Percentiles rank a stretch among this genome's conserved stretches.
These are phyloP conservation scores for Effrenium voratum DNA, from an alignment of 73 alveolate genomes.

Conservation along the genomic window DNA sequence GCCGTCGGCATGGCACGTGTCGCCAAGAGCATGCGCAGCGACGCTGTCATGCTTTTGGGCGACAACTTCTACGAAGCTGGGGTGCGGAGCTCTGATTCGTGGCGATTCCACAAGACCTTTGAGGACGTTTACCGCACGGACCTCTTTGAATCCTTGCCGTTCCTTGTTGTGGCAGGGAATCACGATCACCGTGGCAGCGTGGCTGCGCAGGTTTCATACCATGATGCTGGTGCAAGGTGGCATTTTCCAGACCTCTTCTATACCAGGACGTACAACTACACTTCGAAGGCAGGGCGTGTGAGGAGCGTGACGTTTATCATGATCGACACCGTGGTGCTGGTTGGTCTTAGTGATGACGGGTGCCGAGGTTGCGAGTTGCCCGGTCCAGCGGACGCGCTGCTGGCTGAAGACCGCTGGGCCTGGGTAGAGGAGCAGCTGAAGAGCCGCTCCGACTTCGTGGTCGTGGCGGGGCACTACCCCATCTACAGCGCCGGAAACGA, in stretches of 20 bases:
- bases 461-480: conserved; percentile 30
- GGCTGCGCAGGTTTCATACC: background rate
- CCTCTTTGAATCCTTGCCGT: background rate
- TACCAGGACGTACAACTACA: background rate
- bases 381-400: background rate
- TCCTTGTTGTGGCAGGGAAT: conserved; percentile 32
- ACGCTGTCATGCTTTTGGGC: background rate
- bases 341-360: background rate
- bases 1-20: background rate
- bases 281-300: background rate
- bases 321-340: background rate
- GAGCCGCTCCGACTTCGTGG: conserved; percentile 17
- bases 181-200: conserved; percentile 43
- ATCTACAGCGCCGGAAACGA: conserved; percentile 25
- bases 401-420: background rate
- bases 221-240: background rate
- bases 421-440: too few species aligned
- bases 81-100: background rate
- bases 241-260: conserved; percentile 4
- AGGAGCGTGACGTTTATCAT: background rate
- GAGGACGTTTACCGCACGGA: conserved; percentile 21
- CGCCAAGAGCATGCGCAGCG: background rate
- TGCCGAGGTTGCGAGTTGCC: conserved; percentile 21
- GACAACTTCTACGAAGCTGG: conserved; percentile 16
- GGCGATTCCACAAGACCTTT: background rate